phyloP scores from a whole-genome alignment of 2,329 filamentous ascomycete genomes.

The Penicillium sp. region DNA sequence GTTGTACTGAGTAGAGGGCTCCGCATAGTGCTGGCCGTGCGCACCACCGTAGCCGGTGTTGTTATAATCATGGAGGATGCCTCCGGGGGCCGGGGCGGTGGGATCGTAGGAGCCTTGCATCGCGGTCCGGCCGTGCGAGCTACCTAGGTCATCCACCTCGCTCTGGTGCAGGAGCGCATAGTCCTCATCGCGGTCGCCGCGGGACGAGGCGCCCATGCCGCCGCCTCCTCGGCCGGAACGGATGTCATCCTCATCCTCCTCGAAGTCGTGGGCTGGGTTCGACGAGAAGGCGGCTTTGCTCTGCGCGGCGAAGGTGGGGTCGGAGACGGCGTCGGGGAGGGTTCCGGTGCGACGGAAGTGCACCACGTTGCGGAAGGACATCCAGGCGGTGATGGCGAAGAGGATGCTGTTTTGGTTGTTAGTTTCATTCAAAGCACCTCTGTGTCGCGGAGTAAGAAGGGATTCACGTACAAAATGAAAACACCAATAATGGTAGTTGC shows the following conservation, averaged over 20 bases:
- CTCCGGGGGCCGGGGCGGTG: constrained; percentile 32
- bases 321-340: constrained; percentile 48
- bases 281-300: constrained; percentile 50
- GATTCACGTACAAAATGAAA: constrained; percentile 53
- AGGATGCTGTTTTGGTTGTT: constrained; percentile 46
- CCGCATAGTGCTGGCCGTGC: constrained; percentile 36
- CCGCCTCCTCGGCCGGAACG: constrained; percentile 39
- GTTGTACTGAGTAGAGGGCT: constrained; percentile 6
- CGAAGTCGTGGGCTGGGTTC: constrained; percentile 47
- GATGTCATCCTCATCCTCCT: constrained; percentile 48
- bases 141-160: constrained; percentile 46
- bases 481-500: constrained; percentile 58
- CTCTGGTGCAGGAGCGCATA: constrained; percentile 53
- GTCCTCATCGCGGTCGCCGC: constrained; percentile 49
- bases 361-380: constrained; percentile 56
- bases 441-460: neutral
- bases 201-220: constrained; percentile 43
- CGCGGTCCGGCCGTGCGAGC: constrained; percentile 34
- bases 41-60: constrained; percentile 43
- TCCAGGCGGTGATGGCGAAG: constrained; percentile 53
- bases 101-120: constrained; percentile 44
- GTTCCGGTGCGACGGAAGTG: constrained; percentile 59
- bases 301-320: constrained; percentile 52
- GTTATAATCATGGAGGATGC: constrained; percentile 41
- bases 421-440: neutral